phyloP scores from a whole-genome alignment of 371 early-diverging fungal species.

The Lichtheimia hyalospora region DNA sequence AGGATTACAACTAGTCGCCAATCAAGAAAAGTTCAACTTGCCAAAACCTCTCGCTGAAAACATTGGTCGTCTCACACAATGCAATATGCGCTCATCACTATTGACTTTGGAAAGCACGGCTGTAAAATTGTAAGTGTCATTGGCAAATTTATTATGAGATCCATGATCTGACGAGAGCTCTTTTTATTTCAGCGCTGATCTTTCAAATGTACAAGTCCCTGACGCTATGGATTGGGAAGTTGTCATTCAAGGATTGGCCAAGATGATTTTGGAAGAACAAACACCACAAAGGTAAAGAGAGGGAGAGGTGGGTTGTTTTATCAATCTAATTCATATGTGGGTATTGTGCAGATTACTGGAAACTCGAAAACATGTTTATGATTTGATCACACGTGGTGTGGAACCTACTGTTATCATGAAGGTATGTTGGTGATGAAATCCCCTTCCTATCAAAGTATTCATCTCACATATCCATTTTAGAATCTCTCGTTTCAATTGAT shows the following conservation, averaged over 20 bases:
- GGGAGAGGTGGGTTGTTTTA: background rate
- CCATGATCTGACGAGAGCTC: slow-evolving; percentile 30
- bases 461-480: slow-evolving; percentile 26
- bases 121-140: slow-evolving; percentile 64
- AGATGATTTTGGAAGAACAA: slow-evolving; percentile 73
- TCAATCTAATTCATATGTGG: background rate
- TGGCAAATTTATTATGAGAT: background rate
- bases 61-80: slow-evolving; percentile 70
- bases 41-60: slow-evolving; percentile 64
- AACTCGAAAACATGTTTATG: slow-evolving; percentile 83
- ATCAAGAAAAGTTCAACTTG: slow-evolving; percentile 74
- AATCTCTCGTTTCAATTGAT: slow-evolving; percentile 72
- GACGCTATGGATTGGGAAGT: slow-evolving; percentile 91
- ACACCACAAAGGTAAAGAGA: slow-evolving; percentile 58
- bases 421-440: slow-evolving; percentile 29
- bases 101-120: slow-evolving; percentile 90
- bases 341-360: slow-evolving; percentile 55
- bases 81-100: slow-evolving; percentile 91
- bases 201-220: slow-evolving; percentile 53
- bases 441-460: background rate
- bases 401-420: slow-evolving; percentile 82
- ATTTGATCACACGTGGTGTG: slow-evolving; percentile 88
- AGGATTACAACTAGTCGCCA: slow-evolving; percentile 72
- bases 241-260: slow-evolving; percentile 70
- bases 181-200: slow-evolving; percentile 37